Evolutionary conservation across 805 yeast species (phyloP), one percentile per base, ranked within the genome.

Genomic region (Naumovozyma castellii): DNA sequence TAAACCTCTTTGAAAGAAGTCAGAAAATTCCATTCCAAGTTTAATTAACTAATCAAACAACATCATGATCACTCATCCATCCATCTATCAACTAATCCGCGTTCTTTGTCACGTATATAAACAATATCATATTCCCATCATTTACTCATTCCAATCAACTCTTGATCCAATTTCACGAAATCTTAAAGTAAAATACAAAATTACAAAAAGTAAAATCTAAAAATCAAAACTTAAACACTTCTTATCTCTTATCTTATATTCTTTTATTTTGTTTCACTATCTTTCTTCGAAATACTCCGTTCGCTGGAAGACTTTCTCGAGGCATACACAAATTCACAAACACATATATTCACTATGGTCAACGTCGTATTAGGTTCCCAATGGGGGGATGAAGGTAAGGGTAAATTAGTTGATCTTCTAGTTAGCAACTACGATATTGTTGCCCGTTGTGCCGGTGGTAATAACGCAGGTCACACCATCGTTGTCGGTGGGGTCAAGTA

Each of bases 331-430:
- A n/a, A n/a, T 22, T 22, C 33, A 16, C 18, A 36, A 14, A 29
- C n/a, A 17, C 34, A 12, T 4, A 10, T 15, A n/a, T 34, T 5
- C 18, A 42, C 18, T 28, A 67, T 67, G 72, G 68, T 67, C 52
- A 65, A 67, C 59, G 97, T 92, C 49, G 99, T 92, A 40, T 73
- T 92, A 56, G 99, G 99, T 43, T 71, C 97, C 66, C 99, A 92
- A 68, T 92, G 99, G 99, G 99, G 99, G 49, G 99, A 92, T 61
- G 99, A 92, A 76, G 99, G 99, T 61, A 92, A 92, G 63, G 99
- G 99, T 43, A 92, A 92, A 66, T 75, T 92, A 43, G 99, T 92
- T 37, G 98, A 92, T 62, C 71, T 92, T 41, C 73, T 92, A 38
- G 94, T 97, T 66, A 97, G 90, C 56, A 79, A 85, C 50, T 82